phyloP scores from a whole-genome alignment of 768 basidiomycete species.

The Tubosaeta brunneosetosa region DNA sequence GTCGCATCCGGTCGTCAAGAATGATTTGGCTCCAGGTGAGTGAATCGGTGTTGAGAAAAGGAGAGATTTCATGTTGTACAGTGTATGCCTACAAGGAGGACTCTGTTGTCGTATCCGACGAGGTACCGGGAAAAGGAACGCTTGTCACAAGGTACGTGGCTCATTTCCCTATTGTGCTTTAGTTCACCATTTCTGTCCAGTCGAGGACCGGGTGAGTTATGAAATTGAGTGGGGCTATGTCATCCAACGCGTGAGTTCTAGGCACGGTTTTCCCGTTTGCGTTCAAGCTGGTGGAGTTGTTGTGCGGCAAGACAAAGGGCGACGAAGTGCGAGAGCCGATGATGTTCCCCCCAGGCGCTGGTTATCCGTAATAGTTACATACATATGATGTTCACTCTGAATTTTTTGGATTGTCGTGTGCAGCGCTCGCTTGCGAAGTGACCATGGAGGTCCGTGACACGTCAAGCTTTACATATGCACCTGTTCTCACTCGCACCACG shows the following conservation, averaged over 20 bases:
- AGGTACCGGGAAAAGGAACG: conserved; percentile 36
- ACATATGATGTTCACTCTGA: conserved; percentile 12
- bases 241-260: conserved; percentile 15
- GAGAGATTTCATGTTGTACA: conserved; percentile 22
- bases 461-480: too few relatives aligned
- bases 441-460: too few relatives aligned
- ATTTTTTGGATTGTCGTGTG: conserved; percentile 20
- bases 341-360: conserved; percentile 56
- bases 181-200: conserved; percentile 31
- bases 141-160: conserved; percentile 66
- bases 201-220: conserved; percentile 62
- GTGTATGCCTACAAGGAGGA: conserved; percentile 74
- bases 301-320: conserved; percentile 61
- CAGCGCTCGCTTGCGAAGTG: too few relatives aligned
- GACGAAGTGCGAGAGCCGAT: conserved; percentile 61
- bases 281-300: conserved; percentile 65
- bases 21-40: conserved; percentile 52
- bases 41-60: not conserved
- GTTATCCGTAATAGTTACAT: conserved; percentile 32
- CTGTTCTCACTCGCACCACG: too few relatives aligned
- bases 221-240: not conserved
- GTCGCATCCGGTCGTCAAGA: conserved; percentile 71
- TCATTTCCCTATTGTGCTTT: not conserved
- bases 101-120: conserved; percentile 59
- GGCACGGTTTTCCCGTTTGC: conserved; percentile 79